These are phyloP conservation scores for Pseudisothecium myosuroides DNA, from an alignment of 225 moss, liverwort and hornwort species.

Conservation along the genomic window DNA sequence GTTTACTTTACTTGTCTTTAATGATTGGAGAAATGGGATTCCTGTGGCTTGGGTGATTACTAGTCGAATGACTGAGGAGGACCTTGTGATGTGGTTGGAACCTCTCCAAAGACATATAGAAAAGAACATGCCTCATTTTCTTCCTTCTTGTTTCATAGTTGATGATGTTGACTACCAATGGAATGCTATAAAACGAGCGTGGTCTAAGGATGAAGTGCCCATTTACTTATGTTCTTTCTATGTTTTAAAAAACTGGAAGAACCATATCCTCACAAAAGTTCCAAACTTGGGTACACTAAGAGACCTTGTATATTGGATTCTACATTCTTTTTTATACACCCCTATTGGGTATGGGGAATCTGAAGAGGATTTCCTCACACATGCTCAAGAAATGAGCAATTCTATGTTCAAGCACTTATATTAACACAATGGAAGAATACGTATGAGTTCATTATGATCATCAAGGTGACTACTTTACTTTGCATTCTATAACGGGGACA, in stretches of 20 bases:
- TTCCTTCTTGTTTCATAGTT: background rate
- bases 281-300: background rate
- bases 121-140: background rate
- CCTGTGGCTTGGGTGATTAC: background rate
- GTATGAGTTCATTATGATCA: background rate
- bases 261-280: background rate
- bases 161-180: background rate
- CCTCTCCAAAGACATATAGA: background rate
- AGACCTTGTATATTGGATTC: background rate
- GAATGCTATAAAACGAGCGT: background rate
- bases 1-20: background rate
- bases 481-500: fast-evolving
- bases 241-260: background rate
- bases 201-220: background rate
- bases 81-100: background rate
- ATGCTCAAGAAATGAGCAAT: fast-evolving
- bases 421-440: background rate
- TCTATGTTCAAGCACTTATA: background rate
- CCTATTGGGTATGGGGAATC: background rate
- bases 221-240: background rate
- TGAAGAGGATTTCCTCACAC: background rate
- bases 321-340: background rate
- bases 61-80: background rate
- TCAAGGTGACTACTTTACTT: background rate
- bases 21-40: background rate